phyloP scores from a whole-genome alignment of 345 rosid species.

The Salix suchowensis region DNA sequence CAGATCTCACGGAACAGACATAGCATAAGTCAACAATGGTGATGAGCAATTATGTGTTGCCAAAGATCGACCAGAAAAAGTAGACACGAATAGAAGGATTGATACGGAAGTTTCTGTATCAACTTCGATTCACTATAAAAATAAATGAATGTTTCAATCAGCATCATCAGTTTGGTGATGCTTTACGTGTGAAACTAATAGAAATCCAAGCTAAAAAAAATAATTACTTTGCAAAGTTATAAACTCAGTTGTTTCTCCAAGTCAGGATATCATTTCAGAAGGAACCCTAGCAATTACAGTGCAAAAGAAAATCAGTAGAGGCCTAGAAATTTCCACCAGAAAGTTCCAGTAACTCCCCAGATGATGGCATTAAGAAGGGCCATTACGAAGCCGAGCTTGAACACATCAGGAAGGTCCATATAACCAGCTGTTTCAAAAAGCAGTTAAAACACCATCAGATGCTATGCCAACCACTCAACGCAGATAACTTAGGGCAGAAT shows the following conservation, averaged over 20 bases:
- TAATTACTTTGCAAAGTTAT: background rate
- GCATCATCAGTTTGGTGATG: background rate
- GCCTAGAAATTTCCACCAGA: constrained; percentile 99
- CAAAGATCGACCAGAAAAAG: background rate
- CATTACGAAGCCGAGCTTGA: constrained; percentile 80
- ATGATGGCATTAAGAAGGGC: constrained; percentile 61
- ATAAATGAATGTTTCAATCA: background rate
- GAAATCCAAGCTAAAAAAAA: background rate
- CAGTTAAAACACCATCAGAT: constrained; percentile 11
- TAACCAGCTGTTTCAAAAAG: constrained; percentile 65
- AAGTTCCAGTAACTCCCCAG: constrained; percentile 82
- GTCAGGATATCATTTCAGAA: background rate
- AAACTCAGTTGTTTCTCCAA: background rate
- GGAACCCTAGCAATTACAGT: constrained; percentile 6
- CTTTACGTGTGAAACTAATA: background rate
- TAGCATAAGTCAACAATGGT: background rate
- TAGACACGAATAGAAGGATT: too few species aligned
- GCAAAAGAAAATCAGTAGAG: constrained; percentile 48
- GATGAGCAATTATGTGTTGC: background rate
- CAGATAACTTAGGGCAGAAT: background rate
- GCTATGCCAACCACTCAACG: background rate
- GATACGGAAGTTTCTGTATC: background rate
- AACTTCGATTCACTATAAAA: background rate
- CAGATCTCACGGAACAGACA: background rate
- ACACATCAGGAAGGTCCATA: constrained; percentile 75